Percentiles rank a stretch among this genome's conserved stretches.
Conservation (phyloP, 495 filamentous ascomycete species). For the Aspergillus mulundensis region DNA sequence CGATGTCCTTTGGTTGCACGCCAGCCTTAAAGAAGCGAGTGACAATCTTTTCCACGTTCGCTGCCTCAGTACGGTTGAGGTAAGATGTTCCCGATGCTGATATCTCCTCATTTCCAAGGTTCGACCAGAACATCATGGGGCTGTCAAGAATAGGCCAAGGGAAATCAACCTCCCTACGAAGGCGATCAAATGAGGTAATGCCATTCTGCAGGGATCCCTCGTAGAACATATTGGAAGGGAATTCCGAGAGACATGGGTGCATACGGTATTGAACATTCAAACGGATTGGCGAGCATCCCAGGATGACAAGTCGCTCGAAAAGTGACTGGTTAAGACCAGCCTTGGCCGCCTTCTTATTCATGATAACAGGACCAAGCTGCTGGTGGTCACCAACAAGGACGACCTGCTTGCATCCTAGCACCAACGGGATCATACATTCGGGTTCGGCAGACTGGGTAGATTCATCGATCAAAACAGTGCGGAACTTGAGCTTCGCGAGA, state of each 20-base stretch:
- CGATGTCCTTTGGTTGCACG: slow-evolving; percentile 84
- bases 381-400: slow-evolving; percentile 98
- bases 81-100: slow-evolving; percentile 97
- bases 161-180: slow-evolving; percentile 94
- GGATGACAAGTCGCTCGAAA: slow-evolving; percentile 92
- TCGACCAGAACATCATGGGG: slow-evolving; percentile 99
- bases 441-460: slow-evolving; percentile 98
- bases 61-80: slow-evolving; percentile 93
- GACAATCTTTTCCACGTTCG: slow-evolving; percentile 96
- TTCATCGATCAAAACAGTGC: slow-evolving; percentile 96
- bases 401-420: slow-evolving; percentile 96
- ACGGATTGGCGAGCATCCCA: slow-evolving; percentile 88
- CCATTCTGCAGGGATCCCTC: slow-evolving; percentile 97
- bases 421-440: slow-evolving; percentile 98
- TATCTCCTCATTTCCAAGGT: slow-evolving; percentile 95
- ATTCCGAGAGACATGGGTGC: slow-evolving; percentile 97
- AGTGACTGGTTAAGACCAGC: slow-evolving; percentile 95
- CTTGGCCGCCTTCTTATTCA: slow-evolving; percentile 99
- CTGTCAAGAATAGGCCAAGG: slow-evolving; percentile 92
- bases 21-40: slow-evolving; percentile 99
- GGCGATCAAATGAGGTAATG: slow-evolving; percentile 81
- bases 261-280: slow-evolving; percentile 98
- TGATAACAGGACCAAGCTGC: slow-evolving; percentile 96
- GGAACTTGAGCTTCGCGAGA: slow-evolving; percentile 93
- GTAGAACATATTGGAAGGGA: slow-evolving; percentile 99